Percentiles rank a stretch among this genome's conserved stretches.
These are phyloP conservation scores for Moesziomyces sp. DNA, from an alignment of 1,284 basidiomycete genomes.

Conservation along the genomic window DNA sequence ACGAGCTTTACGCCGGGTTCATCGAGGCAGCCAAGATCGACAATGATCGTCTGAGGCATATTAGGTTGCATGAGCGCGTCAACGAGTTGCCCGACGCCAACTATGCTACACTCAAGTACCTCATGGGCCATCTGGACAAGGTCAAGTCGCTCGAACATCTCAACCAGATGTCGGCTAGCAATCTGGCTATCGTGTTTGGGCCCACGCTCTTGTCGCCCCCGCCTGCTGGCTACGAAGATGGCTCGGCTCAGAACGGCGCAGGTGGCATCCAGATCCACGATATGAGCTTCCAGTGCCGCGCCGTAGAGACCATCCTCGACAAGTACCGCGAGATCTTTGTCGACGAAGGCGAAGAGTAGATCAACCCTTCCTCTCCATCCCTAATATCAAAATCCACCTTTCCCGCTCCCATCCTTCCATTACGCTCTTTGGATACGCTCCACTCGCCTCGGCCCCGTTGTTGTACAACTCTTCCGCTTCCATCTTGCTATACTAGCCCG, in stretches of 20 bases:
- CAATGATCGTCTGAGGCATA: slow-evolving; percentile 77
- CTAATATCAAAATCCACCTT: too few species aligned
- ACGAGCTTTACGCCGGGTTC: slow-evolving; percentile 85
- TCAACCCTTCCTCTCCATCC: neutral
- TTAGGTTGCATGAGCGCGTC: slow-evolving; percentile 92
- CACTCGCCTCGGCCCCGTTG: too few species aligned
- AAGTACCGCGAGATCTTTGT: slow-evolving; percentile 65
- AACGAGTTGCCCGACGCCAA: slow-evolving; percentile 98
- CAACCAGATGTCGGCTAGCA: slow-evolving; percentile 94
- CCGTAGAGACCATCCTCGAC: slow-evolving; percentile 65
- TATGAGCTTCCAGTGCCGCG: slow-evolving; percentile 64
- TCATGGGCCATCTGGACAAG: slow-evolving; percentile 88
- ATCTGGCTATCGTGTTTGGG: slow-evolving; percentile 96
- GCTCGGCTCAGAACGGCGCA: neutral
- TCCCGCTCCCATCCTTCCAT: too few species aligned
- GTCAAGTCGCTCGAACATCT: slow-evolving; percentile 67
- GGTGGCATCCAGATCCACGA: slow-evolving; percentile 58
- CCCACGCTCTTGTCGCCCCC: slow-evolving; percentile 76
- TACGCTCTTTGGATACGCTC: too few species aligned
- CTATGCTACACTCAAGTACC: slow-evolving; percentile 95
- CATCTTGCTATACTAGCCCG: too few species aligned
- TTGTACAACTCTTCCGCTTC: too few species aligned
- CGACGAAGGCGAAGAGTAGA: slow-evolving; percentile 52
- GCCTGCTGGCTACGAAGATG: slow-evolving; percentile 21
- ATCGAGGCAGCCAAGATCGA: slow-evolving; percentile 91